Conservation (phyloP, 192 early-diverging fungal species). For the Entomortierella chlamydospora region DNA sequence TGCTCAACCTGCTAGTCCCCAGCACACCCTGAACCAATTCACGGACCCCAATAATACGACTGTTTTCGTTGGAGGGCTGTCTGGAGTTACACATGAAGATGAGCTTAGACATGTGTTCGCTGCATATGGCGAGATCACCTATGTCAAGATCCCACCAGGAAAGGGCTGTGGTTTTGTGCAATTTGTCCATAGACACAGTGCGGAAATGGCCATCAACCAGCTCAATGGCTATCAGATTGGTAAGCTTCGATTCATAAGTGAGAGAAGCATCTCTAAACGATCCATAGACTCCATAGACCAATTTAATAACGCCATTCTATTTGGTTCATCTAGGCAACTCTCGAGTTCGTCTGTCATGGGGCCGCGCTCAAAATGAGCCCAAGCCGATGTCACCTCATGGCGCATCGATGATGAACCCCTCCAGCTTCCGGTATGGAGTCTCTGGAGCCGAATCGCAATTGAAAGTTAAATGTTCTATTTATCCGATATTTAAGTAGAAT, state of each 20-base stretch:
- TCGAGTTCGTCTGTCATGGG: constrained; percentile 68
- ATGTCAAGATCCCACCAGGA: constrained; percentile 95
- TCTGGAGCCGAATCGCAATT: too few relatives aligned
- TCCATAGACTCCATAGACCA: too few relatives aligned
- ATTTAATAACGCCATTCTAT: not conserved
- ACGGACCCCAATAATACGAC: constrained; percentile 95
- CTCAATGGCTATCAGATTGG: constrained; percentile 92
- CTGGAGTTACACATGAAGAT: constrained; percentile 82
- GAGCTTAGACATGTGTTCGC: constrained; percentile 84
- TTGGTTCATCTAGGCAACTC: constrained; percentile 46
- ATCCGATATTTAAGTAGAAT: not conserved
- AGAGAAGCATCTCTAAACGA: not conserved
- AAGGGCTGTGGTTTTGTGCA: constrained; percentile 98
- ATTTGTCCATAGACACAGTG: constrained; percentile 82
- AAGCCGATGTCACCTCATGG: constrained; percentile 50
- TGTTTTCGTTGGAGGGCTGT: constrained; percentile 97
- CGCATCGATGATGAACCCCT: constrained; percentile 29
- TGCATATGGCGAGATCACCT: constrained; percentile 90
- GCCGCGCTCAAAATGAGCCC: constrained; percentile 66
- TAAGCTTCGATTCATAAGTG: not conserved
- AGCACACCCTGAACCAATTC: constrained; percentile 54
- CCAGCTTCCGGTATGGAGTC: constrained; percentile 37
- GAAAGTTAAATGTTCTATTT: not conserved
- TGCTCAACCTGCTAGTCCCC: constrained; percentile 51
- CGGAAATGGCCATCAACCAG: constrained; percentile 90